Evolutionary conservation across 2,329 filamentous ascomycete species (phyloP).

Genomic region (Blastomyces gilchristii): DNA sequence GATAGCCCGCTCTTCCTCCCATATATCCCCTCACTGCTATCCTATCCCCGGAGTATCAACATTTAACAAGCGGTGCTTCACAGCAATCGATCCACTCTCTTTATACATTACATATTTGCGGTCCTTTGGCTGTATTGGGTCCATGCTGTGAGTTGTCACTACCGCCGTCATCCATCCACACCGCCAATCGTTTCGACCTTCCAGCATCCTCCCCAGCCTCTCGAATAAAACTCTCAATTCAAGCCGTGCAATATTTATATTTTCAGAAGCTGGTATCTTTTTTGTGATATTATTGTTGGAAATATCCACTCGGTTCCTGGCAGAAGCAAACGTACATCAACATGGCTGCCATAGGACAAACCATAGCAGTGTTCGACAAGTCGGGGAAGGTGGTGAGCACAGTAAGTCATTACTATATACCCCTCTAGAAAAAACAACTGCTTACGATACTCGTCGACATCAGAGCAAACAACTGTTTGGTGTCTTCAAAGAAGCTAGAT

Average conservation of each 20-base stretch:
- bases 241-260: not conserved
- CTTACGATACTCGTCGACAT: slow-evolving; percentile 3
- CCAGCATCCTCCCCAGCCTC: not conserved
- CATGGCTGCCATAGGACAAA: slow-evolving; percentile 48
- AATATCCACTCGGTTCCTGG: not conserved
- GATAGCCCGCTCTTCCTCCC: not conserved
- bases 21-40: not conserved
- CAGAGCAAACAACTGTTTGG: slow-evolving; percentile 83
- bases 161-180: not conserved
- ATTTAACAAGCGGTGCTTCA: not conserved
- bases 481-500: slow-evolving; percentile 86
- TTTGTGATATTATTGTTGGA: not conserved
- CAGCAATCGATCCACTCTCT: not conserved
- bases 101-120: not conserved
- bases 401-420: slow-evolving; percentile 41
- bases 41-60: not conserved
- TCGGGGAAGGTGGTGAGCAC: slow-evolving; percentile 86
- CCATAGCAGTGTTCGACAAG: slow-evolving; percentile 80
- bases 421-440: not conserved
- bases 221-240: not conserved
- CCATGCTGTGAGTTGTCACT: not conserved
- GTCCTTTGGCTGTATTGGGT: not conserved
- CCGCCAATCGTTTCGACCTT: not conserved
- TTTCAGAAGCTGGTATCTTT: not conserved
- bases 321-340: slow-evolving; percentile 6